phyloP scores from a whole-genome alignment of 2,329 filamentous ascomycete genomes.

The Tolypocladium tropicale region DNA sequence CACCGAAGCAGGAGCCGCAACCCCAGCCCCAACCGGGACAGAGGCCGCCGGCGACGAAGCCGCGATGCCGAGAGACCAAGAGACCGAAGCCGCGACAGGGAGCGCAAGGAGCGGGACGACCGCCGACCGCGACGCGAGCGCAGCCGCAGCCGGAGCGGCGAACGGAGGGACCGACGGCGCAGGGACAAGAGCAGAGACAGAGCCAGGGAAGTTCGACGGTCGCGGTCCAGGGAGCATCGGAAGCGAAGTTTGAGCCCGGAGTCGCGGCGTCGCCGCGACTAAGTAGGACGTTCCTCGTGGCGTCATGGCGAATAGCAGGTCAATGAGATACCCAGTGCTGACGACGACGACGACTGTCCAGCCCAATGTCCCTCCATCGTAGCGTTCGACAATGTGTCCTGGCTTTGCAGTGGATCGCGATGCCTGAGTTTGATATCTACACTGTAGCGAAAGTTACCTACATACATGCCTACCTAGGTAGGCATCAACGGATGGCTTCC shows the following conservation, averaged over 20 bases:
- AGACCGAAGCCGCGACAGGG: slow-evolving; percentile 8
- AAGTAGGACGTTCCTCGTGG: background rate
- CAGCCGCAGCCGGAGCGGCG: slow-evolving; percentile 8
- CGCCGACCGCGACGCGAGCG: slow-evolving; percentile 5
- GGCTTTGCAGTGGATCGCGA: background rate
- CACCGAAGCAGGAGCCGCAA: slow-evolving; percentile 24
- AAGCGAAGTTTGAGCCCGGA: slow-evolving; percentile 3
- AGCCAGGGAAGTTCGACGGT: slow-evolving; percentile 12
- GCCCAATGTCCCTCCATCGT: background rate
- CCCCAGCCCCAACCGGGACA: slow-evolving; percentile 15
- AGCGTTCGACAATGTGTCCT: no score
- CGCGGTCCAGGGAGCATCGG: slow-evolving; percentile 10
- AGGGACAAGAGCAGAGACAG: slow-evolving; percentile 9
- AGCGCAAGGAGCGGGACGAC: slow-evolving; percentile 3
- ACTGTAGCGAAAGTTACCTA: background rate
- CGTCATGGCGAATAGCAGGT: background rate
- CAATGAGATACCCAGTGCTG: background rate
- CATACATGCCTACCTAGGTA: no score
- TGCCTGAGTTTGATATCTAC: background rate
- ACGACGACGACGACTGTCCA: no score
- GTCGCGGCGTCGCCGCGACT: background rate
- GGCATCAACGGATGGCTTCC: no score
- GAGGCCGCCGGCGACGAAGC: slow-evolving; percentile 19
- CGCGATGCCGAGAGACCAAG: slow-evolving; percentile 15
- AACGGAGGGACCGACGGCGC: slow-evolving; percentile 2